A percentile compares a stretch with the other conserved stretches of the same genome.
Evolutionary conservation across 2,329 filamentous ascomycete genomes (phyloP).

Genomic region (Monilinia fructicola): DNA sequence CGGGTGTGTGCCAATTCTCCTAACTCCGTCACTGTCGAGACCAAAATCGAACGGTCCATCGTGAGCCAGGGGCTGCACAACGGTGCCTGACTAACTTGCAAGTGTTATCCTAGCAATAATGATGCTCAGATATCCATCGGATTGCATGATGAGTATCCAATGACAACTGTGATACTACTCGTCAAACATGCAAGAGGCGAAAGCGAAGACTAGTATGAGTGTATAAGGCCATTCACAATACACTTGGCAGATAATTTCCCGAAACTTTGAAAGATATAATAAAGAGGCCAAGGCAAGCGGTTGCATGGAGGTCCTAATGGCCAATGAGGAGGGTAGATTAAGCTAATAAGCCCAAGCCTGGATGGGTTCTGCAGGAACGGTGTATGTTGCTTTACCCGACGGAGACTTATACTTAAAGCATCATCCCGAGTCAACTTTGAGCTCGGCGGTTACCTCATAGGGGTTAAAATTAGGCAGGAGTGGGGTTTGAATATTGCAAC

Average conservation of each 20-base stretch:
- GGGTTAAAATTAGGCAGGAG: background rate
- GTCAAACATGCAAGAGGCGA: conserved; percentile 8
- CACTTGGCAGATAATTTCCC: conserved; percentile 10
- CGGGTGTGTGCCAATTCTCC: background rate
- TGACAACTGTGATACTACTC: background rate
- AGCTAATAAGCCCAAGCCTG: background rate
- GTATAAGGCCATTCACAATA: conserved; percentile 1
- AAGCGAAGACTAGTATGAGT: conserved; percentile 3
- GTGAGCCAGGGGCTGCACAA: conserved; percentile 1
- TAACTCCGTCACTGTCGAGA: background rate
- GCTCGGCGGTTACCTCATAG: background rate
- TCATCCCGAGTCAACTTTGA: background rate
- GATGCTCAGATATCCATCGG: background rate
- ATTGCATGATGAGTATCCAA: conserved; percentile 1
- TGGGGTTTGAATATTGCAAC: background rate
- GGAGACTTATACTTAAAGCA: background rate
- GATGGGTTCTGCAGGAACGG: background rate
- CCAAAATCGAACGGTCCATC: conserved; percentile 4
- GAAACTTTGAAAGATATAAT: background rate
- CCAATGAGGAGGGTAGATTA: background rate
- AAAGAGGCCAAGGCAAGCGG: background rate
- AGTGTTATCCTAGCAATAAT: background rate
- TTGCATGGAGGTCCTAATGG: background rate
- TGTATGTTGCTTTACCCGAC: background rate
- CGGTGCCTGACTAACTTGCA: background rate